Conservation (phyloP, 176 grass and related monocot genomes). For the Avena eriantha region DNA sequence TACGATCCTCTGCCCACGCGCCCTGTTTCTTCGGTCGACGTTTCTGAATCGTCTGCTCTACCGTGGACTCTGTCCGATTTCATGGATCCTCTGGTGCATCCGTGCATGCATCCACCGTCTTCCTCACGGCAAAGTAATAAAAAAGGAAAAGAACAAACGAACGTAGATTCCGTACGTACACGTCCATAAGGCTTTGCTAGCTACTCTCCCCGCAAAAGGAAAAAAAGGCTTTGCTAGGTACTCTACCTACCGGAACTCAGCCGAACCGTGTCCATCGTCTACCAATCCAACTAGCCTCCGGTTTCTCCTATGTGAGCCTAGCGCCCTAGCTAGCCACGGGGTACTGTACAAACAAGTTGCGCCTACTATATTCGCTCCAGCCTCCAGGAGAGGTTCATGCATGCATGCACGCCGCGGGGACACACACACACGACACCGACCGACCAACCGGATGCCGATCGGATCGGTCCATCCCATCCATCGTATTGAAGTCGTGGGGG, state of each 20-base stretch:
- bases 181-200: background rate
- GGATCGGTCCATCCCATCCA: background rate
- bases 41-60: background rate
- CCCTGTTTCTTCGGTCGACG: background rate
- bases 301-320: background rate
- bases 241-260: background rate
- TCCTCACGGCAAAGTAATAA: background rate
- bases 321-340: no score
- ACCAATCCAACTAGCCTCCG: no score
- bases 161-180: background rate
- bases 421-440: background rate
- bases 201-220: no score
- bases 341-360: background rate
- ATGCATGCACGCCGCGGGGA: conserved; percentile 1
- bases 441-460: background rate
- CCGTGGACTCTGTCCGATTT: background rate
- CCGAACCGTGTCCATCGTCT: no score
- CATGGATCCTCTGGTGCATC: background rate
- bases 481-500: conserved; percentile 21
- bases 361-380: background rate
- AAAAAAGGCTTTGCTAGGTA: background rate
- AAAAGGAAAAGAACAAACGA: background rate
- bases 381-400: background rate
- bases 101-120: background rate
- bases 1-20: background rate